phyloP scores from a whole-genome alignment of 1,139 yeast genomes.

The Yamadazyma buinensis region DNA sequence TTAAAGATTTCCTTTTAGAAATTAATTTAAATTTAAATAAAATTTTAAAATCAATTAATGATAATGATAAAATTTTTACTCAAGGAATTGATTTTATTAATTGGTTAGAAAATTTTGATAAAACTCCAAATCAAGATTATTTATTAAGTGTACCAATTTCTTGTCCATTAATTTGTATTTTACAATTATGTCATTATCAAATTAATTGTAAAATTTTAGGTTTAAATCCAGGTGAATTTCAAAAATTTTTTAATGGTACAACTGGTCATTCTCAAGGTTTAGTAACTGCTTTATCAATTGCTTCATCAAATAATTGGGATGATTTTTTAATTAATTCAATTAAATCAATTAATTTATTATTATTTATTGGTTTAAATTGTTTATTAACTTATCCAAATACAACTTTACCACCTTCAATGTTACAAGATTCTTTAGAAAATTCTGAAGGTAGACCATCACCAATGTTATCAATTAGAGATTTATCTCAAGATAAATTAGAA shows the following conservation, averaged over 20 bases:
- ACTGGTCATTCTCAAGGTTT: slow-evolving; percentile 99
- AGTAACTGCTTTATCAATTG: slow-evolving; percentile 87
- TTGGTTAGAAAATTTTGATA: slow-evolving; percentile 83
- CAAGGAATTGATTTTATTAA: slow-evolving; percentile 86
- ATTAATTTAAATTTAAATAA: slow-evolving; percentile 66
- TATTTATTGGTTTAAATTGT: slow-evolving; percentile 92
- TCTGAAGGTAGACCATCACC: slow-evolving; percentile 98
- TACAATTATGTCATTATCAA: slow-evolving; percentile 91
- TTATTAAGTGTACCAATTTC: slow-evolving; percentile 88
- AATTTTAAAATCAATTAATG: slow-evolving; percentile 68
- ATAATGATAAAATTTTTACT: slow-evolving; percentile 75
- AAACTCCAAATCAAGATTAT: slow-evolving; percentile 88
- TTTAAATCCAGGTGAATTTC: slow-evolving; percentile 83
- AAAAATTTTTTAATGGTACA: slow-evolving; percentile 70
- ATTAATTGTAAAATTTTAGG: slow-evolving; percentile 84
- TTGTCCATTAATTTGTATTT: slow-evolving; percentile 92
- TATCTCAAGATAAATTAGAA: slow-evolving; percentile 76
- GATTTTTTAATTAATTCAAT: slow-evolving; percentile 68
- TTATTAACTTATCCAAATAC: slow-evolving; percentile 90
- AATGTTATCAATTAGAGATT: slow-evolving; percentile 91
- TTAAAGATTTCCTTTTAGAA: slow-evolving; percentile 65
- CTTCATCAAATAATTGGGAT: slow-evolving; percentile 84
- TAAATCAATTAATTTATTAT: slow-evolving; percentile 79
- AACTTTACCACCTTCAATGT: slow-evolving; percentile 88
- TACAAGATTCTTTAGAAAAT: slow-evolving; percentile 88